These are phyloP conservation scores for Cardamine resedifolia DNA, from an alignment of 345 rosid species.

Conservation along the genomic window DNA sequence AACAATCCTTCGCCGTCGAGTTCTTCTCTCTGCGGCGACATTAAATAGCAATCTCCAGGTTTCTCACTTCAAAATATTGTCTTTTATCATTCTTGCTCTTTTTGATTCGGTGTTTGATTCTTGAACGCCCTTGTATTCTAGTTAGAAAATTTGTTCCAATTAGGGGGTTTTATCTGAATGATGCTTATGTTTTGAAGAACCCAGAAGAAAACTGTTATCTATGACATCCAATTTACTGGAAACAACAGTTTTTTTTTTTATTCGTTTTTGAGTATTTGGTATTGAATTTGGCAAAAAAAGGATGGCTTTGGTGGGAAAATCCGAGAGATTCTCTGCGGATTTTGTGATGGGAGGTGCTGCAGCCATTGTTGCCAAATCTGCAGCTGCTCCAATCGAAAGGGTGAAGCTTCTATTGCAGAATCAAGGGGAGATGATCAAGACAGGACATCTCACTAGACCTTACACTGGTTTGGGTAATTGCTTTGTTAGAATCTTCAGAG, in stretches of 20 bases:
- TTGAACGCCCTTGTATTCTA: not conserved
- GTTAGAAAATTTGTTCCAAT: not conserved
- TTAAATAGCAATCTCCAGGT: slow-evolving; percentile 24
- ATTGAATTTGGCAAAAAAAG: slow-evolving; percentile 10
- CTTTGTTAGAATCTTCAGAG: slow-evolving; percentile 67
- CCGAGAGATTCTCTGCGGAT: slow-evolving; percentile 72
- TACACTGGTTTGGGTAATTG: slow-evolving; percentile 68
- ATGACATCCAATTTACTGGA: not conserved
- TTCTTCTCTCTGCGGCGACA: slow-evolving; percentile 27
- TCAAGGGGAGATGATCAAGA: slow-evolving; percentile 87
- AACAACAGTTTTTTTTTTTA: not conserved
- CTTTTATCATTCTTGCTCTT: not conserved
- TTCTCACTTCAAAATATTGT: not conserved
- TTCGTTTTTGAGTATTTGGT: not conserved
- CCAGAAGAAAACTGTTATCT: slow-evolving; percentile 6
- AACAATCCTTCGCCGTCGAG: slow-evolving; percentile 33
- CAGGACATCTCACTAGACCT: slow-evolving; percentile 66
- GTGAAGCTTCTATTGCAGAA: slow-evolving; percentile 92
- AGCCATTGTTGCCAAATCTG: slow-evolving; percentile 70
- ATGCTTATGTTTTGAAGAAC: not conserved
- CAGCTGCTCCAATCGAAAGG: slow-evolving; percentile 92
- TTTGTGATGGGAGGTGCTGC: slow-evolving; percentile 81
- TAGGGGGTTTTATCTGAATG: not conserved
- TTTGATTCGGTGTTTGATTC: not conserved
- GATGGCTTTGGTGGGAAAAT: slow-evolving; percentile 42